Conservation (phyloP, 2,329 filamentous ascomycete genomes). For the Calonectria pseudoreteaudii region DNA sequence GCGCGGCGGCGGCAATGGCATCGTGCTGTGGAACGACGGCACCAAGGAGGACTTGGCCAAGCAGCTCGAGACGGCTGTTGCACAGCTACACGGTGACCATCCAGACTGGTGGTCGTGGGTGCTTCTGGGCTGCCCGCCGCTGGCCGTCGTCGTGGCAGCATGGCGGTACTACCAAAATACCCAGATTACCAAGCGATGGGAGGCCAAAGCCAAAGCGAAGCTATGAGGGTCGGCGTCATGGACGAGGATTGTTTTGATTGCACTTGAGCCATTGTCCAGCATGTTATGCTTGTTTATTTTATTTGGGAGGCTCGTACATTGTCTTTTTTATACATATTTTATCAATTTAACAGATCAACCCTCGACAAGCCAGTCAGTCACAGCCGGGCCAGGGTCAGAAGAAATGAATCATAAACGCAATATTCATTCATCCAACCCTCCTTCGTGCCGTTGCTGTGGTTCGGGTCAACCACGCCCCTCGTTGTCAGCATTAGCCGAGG, state of each 20-base stretch:
- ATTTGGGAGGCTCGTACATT: neutral
- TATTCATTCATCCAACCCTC: neutral
- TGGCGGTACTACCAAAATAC: conserved; percentile 82
- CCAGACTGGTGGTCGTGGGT: conserved; percentile 88
- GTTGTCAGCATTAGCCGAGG: neutral
- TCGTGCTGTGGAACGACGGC: conserved; percentile 93
- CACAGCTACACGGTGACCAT: conserved; percentile 70
- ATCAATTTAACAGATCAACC: neutral
- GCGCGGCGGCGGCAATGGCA: conserved; percentile 72
- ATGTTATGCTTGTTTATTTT: neutral
- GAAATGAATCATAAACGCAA: neutral
- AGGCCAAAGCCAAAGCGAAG: conserved; percentile 57
- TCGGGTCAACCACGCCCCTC: neutral
- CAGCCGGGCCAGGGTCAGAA: neutral
- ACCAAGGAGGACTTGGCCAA: conserved; percentile 75
- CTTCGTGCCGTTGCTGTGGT: neutral
- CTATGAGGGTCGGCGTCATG: conserved; percentile 18
- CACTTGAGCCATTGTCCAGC: neutral
- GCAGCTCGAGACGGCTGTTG: conserved; percentile 76
- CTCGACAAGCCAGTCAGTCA: neutral
- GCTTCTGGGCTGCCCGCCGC: conserved; percentile 76
- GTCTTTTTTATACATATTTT: neutral
- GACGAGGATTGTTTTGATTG: neutral
- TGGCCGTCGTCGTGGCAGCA: conserved; percentile 75
- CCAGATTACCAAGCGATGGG: conserved; percentile 78